phyloP scores from a whole-genome alignment of 495 filamentous ascomycete genomes.

The Baudoinia panamericana region DNA sequence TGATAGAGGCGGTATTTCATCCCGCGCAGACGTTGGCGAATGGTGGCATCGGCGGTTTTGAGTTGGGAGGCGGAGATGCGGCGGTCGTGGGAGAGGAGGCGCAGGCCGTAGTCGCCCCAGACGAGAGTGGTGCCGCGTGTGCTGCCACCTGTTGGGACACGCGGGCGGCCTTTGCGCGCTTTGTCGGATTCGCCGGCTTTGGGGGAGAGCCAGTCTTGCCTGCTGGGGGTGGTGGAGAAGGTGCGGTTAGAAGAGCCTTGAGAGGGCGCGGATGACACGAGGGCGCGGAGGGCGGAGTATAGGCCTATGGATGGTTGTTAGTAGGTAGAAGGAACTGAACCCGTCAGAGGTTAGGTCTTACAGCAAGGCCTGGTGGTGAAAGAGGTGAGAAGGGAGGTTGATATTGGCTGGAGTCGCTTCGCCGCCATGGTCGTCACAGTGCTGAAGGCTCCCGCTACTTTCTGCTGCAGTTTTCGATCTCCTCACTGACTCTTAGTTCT shows the following conservation, averaged over 20 bases:
- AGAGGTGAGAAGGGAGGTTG: slow-evolving; percentile 12
- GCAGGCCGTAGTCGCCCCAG: slow-evolving; percentile 92
- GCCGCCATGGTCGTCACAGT: slow-evolving; percentile 1
- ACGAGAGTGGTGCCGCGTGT: slow-evolving; percentile 85
- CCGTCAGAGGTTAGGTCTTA: slow-evolving; percentile 12
- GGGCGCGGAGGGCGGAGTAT: slow-evolving; percentile 16
- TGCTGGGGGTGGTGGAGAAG: slow-evolving; percentile 60
- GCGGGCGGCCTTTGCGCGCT: slow-evolving; percentile 78
- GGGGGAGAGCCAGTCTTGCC: slow-evolving; percentile 66
- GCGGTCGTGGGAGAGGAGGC: slow-evolving; percentile 86
- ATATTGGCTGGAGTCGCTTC: slow-evolving; percentile 1
- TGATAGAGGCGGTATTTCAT: slow-evolving; percentile 88
- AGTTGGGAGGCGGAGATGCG: slow-evolving; percentile 77
- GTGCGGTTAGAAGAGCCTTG: slow-evolving; percentile 37
- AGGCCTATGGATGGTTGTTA: slow-evolving; percentile 11
- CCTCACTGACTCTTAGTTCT: no score
- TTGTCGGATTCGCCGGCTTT: slow-evolving; percentile 61
- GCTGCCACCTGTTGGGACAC: slow-evolving; percentile 81
- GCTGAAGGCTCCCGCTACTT: no score
- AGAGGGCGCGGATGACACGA: slow-evolving; percentile 16
- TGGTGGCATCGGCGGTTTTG: slow-evolving; percentile 81
- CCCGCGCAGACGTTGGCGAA: slow-evolving; percentile 74
- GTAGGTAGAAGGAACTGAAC: no score
- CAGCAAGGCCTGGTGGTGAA: slow-evolving; percentile 22
- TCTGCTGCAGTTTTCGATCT: no score